These are phyloP conservation scores for Jasminum sambac DNA, from an alignment of 257 asterid genomes.

Conservation along the genomic window DNA sequence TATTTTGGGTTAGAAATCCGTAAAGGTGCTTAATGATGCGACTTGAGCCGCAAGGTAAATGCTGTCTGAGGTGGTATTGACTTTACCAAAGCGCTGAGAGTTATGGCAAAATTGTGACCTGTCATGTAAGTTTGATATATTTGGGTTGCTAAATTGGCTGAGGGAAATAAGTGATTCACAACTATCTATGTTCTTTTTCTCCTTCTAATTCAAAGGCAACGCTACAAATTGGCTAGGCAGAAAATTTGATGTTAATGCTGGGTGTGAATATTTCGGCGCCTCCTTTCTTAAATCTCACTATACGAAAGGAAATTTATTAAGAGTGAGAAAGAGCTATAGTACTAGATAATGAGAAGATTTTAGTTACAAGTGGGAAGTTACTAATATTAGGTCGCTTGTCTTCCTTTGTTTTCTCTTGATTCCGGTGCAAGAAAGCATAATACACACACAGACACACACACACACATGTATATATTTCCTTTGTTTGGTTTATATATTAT, in stretches of 20 bases:
- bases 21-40: neutral
- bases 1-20: neutral
- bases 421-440: slow-evolving; percentile 10
- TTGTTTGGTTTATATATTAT: slow-evolving; percentile 6
- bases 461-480: neutral
- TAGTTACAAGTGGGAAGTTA: neutral
- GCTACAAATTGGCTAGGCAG: neutral
- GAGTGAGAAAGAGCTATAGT: neutral
- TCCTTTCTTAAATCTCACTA: neutral
- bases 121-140: neutral
- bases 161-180: neutral
- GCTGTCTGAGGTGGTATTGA: neutral
- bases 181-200: neutral
- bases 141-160: slow-evolving; percentile 5
- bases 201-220: neutral
- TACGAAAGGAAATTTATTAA: neutral
- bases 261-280: neutral
- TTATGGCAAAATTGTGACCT: neutral
- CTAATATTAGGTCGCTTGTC: neutral
- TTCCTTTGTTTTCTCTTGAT: slow-evolving; percentile 12
- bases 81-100: neutral
- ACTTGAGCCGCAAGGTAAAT: neutral
- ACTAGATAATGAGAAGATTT: neutral
- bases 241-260: neutral
- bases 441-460: no score